Evolutionary conservation across 1,139 yeast species (phyloP).

Genomic region (Sugiyamaella neomexicana): DNA sequence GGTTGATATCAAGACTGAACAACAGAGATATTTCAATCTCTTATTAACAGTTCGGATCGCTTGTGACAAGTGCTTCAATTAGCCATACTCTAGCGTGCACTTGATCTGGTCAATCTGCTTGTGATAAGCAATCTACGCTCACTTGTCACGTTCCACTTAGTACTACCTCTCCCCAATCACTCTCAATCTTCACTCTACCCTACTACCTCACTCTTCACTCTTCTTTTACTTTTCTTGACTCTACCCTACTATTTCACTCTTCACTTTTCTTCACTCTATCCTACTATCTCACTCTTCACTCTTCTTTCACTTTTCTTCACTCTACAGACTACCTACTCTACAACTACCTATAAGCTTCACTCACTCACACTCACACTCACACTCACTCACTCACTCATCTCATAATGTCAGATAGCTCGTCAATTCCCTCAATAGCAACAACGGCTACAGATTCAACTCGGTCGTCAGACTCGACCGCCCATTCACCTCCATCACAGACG

Average conservation of each 20-base stretch:
- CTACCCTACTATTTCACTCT: neutral
- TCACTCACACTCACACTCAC: no score
- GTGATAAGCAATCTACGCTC: no score
- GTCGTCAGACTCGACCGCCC: constrained; percentile 3
- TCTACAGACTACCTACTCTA: neutral
- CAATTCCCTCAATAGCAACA: constrained; percentile 5
- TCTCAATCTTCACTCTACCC: neutral
- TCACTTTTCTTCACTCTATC: neutral
- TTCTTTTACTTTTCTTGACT: neutral
- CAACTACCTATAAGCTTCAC: no score
- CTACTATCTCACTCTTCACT: neutral
- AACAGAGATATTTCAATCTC: no score
- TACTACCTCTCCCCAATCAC: no score
- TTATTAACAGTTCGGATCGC: no score
- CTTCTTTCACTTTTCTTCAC: neutral
- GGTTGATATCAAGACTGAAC: no score
- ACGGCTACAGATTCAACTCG: constrained; percentile 4
- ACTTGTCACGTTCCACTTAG: no score
- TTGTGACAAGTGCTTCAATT: no score
- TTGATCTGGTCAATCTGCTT: no score
- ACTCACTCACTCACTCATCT: neutral
- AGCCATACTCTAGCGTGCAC: no score
- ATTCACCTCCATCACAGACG: neutral
- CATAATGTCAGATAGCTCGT: constrained; percentile 2
- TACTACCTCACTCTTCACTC: neutral